Evolutionary conservation across 768 basidiomycete genomes (phyloP).

Genomic region (Suillus weaverae): DNA sequence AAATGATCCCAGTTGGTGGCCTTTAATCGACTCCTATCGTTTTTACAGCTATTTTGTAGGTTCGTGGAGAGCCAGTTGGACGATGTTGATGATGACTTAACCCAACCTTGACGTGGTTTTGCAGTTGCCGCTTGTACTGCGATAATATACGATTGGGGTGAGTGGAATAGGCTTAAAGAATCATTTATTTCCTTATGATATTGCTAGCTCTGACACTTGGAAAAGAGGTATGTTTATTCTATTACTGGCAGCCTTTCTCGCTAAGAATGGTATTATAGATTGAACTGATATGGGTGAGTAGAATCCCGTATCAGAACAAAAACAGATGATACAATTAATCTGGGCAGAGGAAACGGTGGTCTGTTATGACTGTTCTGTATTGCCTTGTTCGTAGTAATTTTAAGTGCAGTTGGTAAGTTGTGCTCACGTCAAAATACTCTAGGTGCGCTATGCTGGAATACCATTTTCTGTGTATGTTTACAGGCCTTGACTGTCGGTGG

Average conservation of each 20-base stretch:
- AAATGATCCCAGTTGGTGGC: not conserved
- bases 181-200: not conserved
- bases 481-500: not conserved
- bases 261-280: not conserved
- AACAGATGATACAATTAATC: not conserved
- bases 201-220: not conserved
- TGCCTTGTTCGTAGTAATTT: not conserved
- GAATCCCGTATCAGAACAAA: not conserved
- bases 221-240: not conserved
- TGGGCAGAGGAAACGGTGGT: not conserved
- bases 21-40: not conserved
- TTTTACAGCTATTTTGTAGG: constrained; percentile 1
- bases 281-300: not conserved
- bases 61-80: not conserved
- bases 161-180: not conserved
- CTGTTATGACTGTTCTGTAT: not conserved
- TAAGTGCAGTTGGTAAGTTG: not conserved
- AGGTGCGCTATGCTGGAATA: not conserved
- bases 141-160: not conserved
- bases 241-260: not conserved
- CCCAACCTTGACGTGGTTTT: not conserved
- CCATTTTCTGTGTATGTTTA: not conserved
- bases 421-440: not conserved
- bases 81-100: not conserved
- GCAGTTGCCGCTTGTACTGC: not conserved